Conservation (phyloP, 1,284 basidiomycete genomes). For the Cutaneotrichosporon spelunceum region DNA sequence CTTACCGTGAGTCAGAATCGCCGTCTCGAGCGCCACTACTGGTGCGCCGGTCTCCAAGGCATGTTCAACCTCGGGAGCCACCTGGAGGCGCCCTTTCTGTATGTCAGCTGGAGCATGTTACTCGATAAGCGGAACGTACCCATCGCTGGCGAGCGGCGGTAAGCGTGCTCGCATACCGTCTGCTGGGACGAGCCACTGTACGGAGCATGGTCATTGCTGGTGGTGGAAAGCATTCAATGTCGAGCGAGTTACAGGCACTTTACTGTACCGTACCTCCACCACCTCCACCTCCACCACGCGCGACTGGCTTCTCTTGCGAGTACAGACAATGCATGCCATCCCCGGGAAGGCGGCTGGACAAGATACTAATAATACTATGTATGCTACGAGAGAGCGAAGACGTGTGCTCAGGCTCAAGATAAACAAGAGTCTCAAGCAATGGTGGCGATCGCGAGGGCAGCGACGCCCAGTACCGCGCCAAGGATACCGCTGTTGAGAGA, state of each 20-base stretch:
- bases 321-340: neutral
- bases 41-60: slow-evolving; percentile 59
- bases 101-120: neutral
- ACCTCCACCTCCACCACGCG: neutral
- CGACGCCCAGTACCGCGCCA: slow-evolving; percentile 1
- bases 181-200: neutral
- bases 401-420: neutral
- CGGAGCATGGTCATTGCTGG: slow-evolving; percentile 1
- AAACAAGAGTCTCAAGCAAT: neutral
- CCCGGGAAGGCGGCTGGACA: neutral
- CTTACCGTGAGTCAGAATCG: slow-evolving; percentile 81
- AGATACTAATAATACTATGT: neutral
- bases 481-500: neutral
- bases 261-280: too few species aligned
- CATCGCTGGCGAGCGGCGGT: slow-evolving; percentile 13
- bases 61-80: slow-evolving; percentile 65
- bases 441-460: slow-evolving; percentile 9
- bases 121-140: neutral
- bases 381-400: neutral
- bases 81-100: slow-evolving; percentile 35
- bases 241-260: neutral
- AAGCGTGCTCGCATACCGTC: slow-evolving; percentile 12
- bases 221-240: too few species aligned
- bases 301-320: neutral
- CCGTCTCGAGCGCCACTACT: slow-evolving; percentile 62